phyloP scores from a whole-genome alignment of 2,329 filamentous ascomycete species.

The Cordyceps cicadae region DNA sequence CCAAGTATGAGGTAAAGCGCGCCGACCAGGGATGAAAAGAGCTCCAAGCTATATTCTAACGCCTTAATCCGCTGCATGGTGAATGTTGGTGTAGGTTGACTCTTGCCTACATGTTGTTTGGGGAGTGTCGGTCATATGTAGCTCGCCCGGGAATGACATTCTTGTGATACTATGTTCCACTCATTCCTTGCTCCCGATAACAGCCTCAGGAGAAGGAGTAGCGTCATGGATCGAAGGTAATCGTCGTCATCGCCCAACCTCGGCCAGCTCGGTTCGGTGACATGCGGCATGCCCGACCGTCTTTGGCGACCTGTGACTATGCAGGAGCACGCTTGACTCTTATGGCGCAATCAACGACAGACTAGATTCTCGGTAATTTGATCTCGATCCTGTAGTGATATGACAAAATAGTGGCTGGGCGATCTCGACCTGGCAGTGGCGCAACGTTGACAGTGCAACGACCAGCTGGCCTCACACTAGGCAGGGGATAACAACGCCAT shows the following conservation, averaged over 20 bases:
- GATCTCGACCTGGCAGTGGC: no score
- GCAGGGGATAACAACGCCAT: no score
- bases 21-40: not conserved
- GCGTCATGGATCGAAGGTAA: not conserved
- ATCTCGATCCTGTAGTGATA: no score
- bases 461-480: no score
- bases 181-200: not conserved
- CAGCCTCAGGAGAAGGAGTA: not conserved
- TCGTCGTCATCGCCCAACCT: not conserved
- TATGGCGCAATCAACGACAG: no score
- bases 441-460: no score
- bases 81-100: not conserved
- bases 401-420: no score
- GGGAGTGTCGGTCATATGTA: not conserved
- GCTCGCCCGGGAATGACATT: not conserved
- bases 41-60: not conserved
- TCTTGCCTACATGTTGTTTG: not conserved
- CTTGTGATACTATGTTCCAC: not conserved
- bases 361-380: no score
- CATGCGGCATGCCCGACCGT: not conserved
- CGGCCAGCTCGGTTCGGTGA: not conserved
- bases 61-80: not conserved
- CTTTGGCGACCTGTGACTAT: no score
- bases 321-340: no score
- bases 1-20: not conserved